A percentile compares a stretch with the other conserved stretches of the same genome.
phyloP scores from a whole-genome alignment of 495 filamentous ascomycete genomes.

The Neurospora intermedia region DNA sequence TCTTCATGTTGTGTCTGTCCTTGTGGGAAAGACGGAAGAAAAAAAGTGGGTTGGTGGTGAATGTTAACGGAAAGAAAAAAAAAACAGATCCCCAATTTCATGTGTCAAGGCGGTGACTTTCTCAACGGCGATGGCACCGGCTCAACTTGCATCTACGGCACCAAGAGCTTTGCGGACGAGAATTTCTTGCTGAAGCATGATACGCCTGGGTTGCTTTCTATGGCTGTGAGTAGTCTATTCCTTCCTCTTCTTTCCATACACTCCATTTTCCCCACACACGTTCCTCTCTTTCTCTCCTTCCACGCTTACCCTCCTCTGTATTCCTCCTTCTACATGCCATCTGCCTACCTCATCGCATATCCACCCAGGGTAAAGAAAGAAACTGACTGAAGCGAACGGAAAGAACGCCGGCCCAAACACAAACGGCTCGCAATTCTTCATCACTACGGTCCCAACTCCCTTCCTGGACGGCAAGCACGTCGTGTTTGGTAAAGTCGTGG shows the following conservation, averaged over 20 bases:
- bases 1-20: not conserved
- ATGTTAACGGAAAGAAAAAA: not conserved
- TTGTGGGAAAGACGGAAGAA: too few species aligned
- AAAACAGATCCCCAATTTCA: slow-evolving; percentile 82
- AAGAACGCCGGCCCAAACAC: slow-evolving; percentile 89
- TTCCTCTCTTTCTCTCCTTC: not conserved
- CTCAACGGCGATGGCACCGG: slow-evolving; percentile 89
- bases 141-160: slow-evolving; percentile 76
- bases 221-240: slow-evolving; percentile 62
- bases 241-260: not conserved
- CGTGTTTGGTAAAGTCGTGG: slow-evolving; percentile 84
- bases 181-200: slow-evolving; percentile 78
- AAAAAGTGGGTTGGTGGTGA: not conserved
- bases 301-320: not conserved
- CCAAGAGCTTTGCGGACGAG: slow-evolving; percentile 78
- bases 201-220: slow-evolving; percentile 67
- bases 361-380: not conserved
- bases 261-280: not conserved
- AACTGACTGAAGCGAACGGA: not conserved
- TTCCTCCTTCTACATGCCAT: not conserved
- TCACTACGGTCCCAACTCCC: slow-evolving; percentile 74
- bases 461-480: slow-evolving; percentile 94
- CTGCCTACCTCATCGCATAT: not conserved
- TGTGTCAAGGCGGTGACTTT: slow-evolving; percentile 95
- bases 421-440: slow-evolving; percentile 97